Base-by-base conservation (phyloP, 164 flowering plant species). In the Berberis vulgaris region DNA sequence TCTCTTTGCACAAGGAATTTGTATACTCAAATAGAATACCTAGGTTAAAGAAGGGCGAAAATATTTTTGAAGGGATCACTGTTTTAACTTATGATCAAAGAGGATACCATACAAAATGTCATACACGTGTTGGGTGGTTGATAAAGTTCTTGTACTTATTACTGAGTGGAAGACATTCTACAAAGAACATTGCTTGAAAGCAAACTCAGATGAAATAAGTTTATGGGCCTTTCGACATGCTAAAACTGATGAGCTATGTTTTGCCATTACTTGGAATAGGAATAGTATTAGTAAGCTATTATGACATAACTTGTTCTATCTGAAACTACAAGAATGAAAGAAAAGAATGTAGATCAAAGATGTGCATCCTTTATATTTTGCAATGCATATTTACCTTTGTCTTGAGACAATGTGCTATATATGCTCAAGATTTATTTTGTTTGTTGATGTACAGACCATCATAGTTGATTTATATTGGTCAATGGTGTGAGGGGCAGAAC, bases 151-250 rank as follows among this genome's bases (percentile, higher is more conserved):
- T 38, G 58, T 55, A 26, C 58, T 38, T 55, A 38, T 38, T 13
- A 1, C 6, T 5, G 58, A 41, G 38, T 55, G 58, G 58, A 55
- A 26, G 58, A 1, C 5, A 1, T 55, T 55, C 42, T 4, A 4
- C 6, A 38, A 55, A 3, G 40, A 13, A 26, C 58, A 55, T 55
- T 1, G 6, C 1, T 39, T 55, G 58, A 55, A 13, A 39, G 41
- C 40, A 2, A 38, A 38, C 6, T 40, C 13, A 54, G 57, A 54
- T 55, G 41, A 3, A 3, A 4, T 55, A 3, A 8, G 40, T 5
- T 13, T 55, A 5, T 55, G 58, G 58, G 58, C 42, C 40, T 55
- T 13, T 55, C 58, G 58, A 13, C 41, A 55, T 55, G 58, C 13
- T 55, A 4, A 6, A 55, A 55, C 58, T 2, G 40, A 55, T 4